Conservation (phyloP, 306 rosid species). For the Corylus heterophylla region DNA sequence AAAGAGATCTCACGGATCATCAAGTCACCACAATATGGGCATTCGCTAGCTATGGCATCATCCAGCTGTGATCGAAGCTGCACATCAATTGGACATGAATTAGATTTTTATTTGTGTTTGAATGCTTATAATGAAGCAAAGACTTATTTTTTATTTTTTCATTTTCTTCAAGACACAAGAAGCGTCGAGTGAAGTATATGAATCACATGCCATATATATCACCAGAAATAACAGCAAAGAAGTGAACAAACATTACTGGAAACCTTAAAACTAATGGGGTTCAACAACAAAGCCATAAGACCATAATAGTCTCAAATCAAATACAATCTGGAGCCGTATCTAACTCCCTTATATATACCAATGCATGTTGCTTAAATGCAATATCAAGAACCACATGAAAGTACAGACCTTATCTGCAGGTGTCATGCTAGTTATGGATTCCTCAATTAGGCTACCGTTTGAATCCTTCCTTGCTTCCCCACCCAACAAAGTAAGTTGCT, state of each 20-base stretch:
- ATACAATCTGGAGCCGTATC: constrained; percentile 8
- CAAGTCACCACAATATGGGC: constrained; percentile 93
- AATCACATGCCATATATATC: neutral
- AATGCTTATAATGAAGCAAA: neutral
- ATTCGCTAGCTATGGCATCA: constrained; percentile 90
- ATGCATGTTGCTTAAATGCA: constrained; percentile 30
- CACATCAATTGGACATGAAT: constrained; percentile 22
- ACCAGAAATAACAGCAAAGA: neutral
- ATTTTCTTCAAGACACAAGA: neutral
- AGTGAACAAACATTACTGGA: neutral
- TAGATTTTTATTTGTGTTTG: neutral
- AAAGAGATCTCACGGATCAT: constrained; percentile 90
- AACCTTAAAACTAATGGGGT: constrained; percentile 1
- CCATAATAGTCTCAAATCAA: constrained; percentile 21
- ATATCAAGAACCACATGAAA: constrained; percentile 7
- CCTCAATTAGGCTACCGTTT: constrained; percentile 70
- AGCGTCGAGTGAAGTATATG: neutral
- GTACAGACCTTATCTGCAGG: constrained; percentile 77
- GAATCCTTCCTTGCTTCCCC: constrained; percentile 81
- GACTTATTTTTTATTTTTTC: neutral
- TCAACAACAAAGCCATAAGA: constrained; percentile 4
- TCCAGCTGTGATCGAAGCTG: constrained; percentile 96
- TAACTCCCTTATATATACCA: neutral
- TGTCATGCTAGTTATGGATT: constrained; percentile 69
- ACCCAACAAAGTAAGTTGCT: constrained; percentile 82